These are phyloP conservation scores for Pythium utonaiense DNA, from an alignment of 352 stramenopile genomes.

Conservation along the genomic window DNA sequence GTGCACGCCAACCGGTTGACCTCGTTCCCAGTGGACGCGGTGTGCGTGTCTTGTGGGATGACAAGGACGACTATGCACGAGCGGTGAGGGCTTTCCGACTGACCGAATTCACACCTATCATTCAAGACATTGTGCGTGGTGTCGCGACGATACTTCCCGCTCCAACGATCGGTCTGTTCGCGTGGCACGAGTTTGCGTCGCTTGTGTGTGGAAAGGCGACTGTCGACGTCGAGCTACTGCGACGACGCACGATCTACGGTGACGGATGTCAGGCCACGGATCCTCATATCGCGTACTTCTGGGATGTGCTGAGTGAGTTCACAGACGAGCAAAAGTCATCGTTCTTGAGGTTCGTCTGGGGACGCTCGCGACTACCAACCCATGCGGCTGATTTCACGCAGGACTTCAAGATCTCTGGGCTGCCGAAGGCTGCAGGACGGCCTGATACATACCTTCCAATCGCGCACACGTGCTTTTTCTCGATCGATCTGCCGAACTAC, in stretches of 20 bases:
- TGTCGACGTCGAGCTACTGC: conserved; percentile 85
- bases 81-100: conserved; percentile 78
- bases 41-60: conserved; percentile 88
- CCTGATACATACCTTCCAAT: conserved; percentile 84
- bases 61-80: conserved; percentile 80
- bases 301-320: conserved; percentile 85
- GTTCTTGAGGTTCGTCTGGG: conserved; percentile 88
- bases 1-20: conserved; percentile 72
- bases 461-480: conserved; percentile 89
- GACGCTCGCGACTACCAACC: conserved; percentile 85
- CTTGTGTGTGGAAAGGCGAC: conserved; percentile 89
- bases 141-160: conserved; percentile 85
- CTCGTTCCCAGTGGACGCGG: conserved; percentile 74
- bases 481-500: conserved; percentile 81
- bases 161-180: conserved; percentile 78
- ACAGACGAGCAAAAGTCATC: conserved; percentile 88
- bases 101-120: conserved; percentile 75
- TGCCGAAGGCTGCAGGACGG: conserved; percentile 70
- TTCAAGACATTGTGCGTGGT: conserved; percentile 66
- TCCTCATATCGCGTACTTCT: conserved; percentile 88
- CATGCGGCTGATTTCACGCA: conserved; percentile 87
- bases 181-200: conserved; percentile 84
- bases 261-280: conserved; percentile 85
- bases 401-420: conserved; percentile 86
- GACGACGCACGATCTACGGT: conserved; percentile 87